Conservation (phyloP, 2,329 filamentous ascomycete genomes). For the Venturia asperata region DNA sequence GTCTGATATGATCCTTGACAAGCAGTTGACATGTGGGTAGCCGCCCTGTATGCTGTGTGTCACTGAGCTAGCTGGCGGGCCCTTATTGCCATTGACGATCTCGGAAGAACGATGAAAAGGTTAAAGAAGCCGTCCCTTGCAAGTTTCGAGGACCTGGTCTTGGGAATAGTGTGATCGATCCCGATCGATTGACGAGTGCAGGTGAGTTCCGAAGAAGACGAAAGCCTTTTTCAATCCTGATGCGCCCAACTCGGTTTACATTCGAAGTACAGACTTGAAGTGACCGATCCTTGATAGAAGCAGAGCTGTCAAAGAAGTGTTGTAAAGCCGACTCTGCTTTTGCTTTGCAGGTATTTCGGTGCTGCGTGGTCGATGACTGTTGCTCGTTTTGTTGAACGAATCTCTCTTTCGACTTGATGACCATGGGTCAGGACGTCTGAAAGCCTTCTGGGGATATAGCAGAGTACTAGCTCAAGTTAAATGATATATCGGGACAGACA, state of each 20-base stretch:
- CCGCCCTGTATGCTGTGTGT: not conserved
- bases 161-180: not conserved
- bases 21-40: not conserved
- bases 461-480: not conserved
- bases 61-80: not conserved
- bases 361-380: not conserved
- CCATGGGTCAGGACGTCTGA: not conserved
- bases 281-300: too few species aligned
- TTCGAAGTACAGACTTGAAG: not conserved
- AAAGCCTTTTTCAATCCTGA: not conserved
- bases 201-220: not conserved
- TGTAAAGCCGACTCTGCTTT: too few species aligned
- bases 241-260: not conserved
- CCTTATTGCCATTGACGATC: not conserved
- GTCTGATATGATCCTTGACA: not conserved
- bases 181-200: not conserved
- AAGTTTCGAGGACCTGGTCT: not conserved
- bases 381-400: not conserved
- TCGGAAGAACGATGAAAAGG: not conserved
- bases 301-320: too few species aligned
- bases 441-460: not conserved
- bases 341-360: not conserved
- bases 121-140: not conserved
- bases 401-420: not conserved
- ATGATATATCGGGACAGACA: not conserved